Percentiles rank a stretch among this genome's conserved stretches.
Conservation (phyloP, 495 filamentous ascomycete genomes). For the Neurospora sp. region DNA sequence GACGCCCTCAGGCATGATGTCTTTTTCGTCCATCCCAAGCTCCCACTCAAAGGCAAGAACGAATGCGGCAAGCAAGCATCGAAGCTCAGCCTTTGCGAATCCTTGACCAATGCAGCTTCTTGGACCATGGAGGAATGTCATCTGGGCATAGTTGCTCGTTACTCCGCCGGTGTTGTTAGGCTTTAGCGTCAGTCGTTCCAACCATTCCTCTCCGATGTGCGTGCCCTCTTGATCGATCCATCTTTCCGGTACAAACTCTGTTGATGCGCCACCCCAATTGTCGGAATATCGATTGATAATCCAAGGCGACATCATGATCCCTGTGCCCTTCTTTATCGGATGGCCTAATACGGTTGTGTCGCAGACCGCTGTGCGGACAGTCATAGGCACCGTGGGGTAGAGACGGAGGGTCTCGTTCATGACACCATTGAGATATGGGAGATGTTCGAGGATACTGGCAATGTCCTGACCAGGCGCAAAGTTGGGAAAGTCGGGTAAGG, state of each 20-base stretch:
- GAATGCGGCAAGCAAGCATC: conserved; percentile 62
- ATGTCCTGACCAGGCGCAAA: conserved; percentile 30
- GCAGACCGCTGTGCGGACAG: conserved; percentile 46
- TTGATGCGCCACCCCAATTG: conserved; percentile 10
- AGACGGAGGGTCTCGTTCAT: conserved; percentile 33
- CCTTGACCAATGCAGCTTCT: conserved; percentile 52
- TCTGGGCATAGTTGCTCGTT: conserved; percentile 45
- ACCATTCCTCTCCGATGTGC: neutral
- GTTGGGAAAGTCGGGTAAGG: conserved; percentile 46
- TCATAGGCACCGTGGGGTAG: conserved; percentile 40
- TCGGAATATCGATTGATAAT: conserved; percentile 8
- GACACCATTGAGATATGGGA: conserved; percentile 42
- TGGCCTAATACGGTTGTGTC: conserved; percentile 8
- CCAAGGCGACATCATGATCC: conserved; percentile 7
- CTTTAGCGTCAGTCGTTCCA: neutral
- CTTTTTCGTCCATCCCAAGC: conserved; percentile 39
- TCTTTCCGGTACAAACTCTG: conserved; percentile 8
- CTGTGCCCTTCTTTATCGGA: conserved; percentile 11
- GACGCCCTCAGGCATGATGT: conserved; percentile 44
- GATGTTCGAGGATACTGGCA: conserved; percentile 33
- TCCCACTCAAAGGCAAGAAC: conserved; percentile 62
- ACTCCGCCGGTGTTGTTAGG: conserved; percentile 36
- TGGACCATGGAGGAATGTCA: conserved; percentile 51
- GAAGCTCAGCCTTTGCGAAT: conserved; percentile 75
- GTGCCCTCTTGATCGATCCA: conserved; percentile 17